Percentiles rank a stretch among this genome's conserved stretches.
phyloP scores from a whole-genome alignment of 768 basidiomycete genomes.

The Amylocystis lapponica region DNA sequence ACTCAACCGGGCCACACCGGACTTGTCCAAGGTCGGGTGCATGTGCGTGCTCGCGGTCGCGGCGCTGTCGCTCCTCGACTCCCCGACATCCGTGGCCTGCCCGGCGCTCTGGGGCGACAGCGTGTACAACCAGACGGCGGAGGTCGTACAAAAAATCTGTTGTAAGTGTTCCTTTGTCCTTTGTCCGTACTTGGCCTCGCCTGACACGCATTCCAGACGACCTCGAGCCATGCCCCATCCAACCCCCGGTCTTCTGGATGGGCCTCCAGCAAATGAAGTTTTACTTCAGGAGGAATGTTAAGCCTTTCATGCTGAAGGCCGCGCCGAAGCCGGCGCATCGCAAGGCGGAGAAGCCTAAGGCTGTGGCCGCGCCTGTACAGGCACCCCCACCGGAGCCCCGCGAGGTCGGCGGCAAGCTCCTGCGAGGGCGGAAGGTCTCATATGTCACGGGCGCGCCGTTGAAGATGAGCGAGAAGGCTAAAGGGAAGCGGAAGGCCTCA shows the following conservation, averaged over 20 bases:
- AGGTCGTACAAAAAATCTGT: conserved; percentile 44
- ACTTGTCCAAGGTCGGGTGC: conserved; percentile 18
- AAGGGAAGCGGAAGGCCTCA: neutral
- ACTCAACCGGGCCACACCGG: neutral
- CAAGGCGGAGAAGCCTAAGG: neutral
- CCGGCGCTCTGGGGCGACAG: conserved; percentile 56
- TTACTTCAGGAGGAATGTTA: too few relatives aligned
- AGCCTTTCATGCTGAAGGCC: too few relatives aligned
- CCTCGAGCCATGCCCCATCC: neutral
- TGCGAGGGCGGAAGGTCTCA: too few relatives aligned
- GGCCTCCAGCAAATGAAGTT: neutral
- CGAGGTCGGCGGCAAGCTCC: too few relatives aligned
- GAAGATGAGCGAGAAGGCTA: neutral
- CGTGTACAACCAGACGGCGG: conserved; percentile 41
- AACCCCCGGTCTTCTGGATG: neutral
- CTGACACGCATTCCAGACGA: too few relatives aligned
- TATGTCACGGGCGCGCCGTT: too few relatives aligned
- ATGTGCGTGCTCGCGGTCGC: conserved; percentile 45
- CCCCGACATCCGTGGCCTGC: conserved; percentile 46
- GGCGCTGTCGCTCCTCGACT: conserved; percentile 52
- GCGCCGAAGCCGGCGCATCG: neutral
- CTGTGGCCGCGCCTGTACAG: too few relatives aligned
- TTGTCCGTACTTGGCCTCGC: neutral
- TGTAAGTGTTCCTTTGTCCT: conserved; percentile 32
- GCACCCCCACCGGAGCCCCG: too few relatives aligned